Evolutionary conservation across 2,329 filamentous ascomycete species (phyloP).

Genomic region (Aspergillus ruber): DNA sequence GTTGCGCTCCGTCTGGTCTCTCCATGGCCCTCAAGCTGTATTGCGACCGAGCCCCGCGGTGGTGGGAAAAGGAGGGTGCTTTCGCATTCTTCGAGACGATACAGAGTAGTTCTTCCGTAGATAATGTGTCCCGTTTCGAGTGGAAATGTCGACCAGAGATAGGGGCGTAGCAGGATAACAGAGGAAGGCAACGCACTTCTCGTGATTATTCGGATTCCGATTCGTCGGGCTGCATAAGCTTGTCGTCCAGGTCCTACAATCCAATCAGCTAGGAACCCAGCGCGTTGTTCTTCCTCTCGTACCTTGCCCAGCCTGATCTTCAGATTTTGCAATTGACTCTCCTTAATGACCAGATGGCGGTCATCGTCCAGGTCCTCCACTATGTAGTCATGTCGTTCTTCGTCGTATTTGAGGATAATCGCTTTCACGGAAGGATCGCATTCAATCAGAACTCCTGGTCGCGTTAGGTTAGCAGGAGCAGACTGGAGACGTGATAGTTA

Average conservation of each 20-base stretch:
- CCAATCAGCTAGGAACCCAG: not conserved
- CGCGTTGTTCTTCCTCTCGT: slow-evolving; percentile 3
- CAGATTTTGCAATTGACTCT: slow-evolving; percentile 38
- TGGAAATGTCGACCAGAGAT: not conserved
- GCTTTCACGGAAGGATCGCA: slow-evolving; percentile 46
- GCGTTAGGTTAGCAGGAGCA: not conserved
- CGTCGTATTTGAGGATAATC: slow-evolving; percentile 44
- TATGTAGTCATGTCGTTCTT: slow-evolving; percentile 42
- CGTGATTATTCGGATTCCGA: slow-evolving; percentile 35
- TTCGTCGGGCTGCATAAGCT: slow-evolving; percentile 42
- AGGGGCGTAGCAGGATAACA: not conserved
- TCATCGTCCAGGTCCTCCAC: slow-evolving; percentile 44
- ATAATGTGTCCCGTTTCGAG: not conserved
- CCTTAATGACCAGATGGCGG: slow-evolving; percentile 41
- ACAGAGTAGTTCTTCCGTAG: too few relatives aligned
- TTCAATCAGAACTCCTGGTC: slow-evolving; percentile 40
- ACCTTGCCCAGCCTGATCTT: slow-evolving; percentile 39
- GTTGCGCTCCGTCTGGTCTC: too few relatives aligned
- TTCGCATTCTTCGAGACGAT: too few relatives aligned
- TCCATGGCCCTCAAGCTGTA: too few relatives aligned
- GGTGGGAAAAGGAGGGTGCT: too few relatives aligned
- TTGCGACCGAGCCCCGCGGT: too few relatives aligned
- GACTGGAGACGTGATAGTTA: not conserved
- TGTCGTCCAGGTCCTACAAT: slow-evolving; percentile 41
- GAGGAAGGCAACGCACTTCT: not conserved